Evolutionary conservation across 805 yeast species (phyloP).

Genomic region (Ogataea degrootiae): DNA sequence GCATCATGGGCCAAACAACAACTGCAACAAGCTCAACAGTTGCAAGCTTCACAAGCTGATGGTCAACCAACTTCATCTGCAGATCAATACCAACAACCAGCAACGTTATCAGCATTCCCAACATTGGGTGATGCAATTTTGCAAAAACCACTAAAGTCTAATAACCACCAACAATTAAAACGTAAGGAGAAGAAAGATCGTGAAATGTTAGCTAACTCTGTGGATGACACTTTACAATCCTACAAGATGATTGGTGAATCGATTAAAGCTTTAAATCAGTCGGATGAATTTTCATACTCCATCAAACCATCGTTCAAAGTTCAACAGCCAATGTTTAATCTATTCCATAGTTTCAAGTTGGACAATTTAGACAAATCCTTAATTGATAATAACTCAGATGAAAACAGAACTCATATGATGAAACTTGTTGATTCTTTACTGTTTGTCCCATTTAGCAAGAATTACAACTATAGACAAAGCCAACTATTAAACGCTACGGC

Average conservation of each 20-base stretch:
- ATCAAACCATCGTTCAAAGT: constrained; percentile 22
- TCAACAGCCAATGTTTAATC: constrained; percentile 7
- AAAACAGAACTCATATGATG: constrained; percentile 21
- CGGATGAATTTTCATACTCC: constrained; percentile 20
- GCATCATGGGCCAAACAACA: constrained; percentile 56
- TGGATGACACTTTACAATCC: constrained; percentile 21
- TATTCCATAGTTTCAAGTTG: constrained; percentile 22
- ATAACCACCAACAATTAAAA: constrained; percentile 11
- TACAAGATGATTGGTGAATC: constrained; percentile 25
- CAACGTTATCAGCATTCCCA: constrained; percentile 26
- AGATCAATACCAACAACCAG: constrained; percentile 6
- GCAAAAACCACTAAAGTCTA: constrained; percentile 14
- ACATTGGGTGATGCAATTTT: constrained; percentile 22
- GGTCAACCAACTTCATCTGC: constrained; percentile 4
- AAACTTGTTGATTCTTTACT: constrained; percentile 28
- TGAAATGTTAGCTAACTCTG: constrained; percentile 12
- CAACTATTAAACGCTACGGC: constrained; percentile 5
- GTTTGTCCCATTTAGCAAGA: constrained; percentile 30
- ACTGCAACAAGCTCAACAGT: constrained; percentile 24
- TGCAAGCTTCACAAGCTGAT: constrained; percentile 27
- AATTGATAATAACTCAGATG: constrained; percentile 9
- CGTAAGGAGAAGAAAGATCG: constrained; percentile 27
- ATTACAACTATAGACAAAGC: constrained; percentile 21
- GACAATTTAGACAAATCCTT: constrained; percentile 12
- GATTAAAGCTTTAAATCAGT: constrained; percentile 21